Base-by-base conservation (phyloP, 129 eudicot species). In the Rutidosis leptorrhynchoides region DNA sequence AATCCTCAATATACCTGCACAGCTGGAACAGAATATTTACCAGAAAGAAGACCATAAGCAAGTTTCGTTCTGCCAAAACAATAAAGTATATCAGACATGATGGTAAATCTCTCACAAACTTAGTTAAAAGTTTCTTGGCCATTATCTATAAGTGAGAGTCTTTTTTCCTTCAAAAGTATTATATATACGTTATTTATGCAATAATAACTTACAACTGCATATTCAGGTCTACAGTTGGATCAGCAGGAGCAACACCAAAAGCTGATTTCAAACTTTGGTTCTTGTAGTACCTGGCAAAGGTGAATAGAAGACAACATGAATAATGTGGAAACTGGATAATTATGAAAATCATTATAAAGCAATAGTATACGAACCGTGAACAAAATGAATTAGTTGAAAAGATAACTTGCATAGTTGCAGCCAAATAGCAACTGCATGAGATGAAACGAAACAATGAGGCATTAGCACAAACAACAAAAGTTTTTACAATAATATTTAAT, bases 191-290 rank as follows among this genome's bases (percentile, higher is more conserved):
- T 29, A 59, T 21, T 59, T 29, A 33, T 51, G 24, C 8, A 37
- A 29, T 2, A 65, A 21, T 11, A 30, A 58, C 98, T 88, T 82
- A 93, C 98, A 93, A 79, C 64, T 93, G 98, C 80, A 75, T 84
- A 73, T 93, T 93, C 57, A 93, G 84, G 85, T 93, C 98, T 23
- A 86, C 95, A 6, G 96, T 89, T 69, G 98, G 98, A 86, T 93
- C 98, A 48, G 96, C 92, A 23, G 92, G 96, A 69, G 98, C 98
- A 35, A 40, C 62, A 70, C 70, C 77, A 80, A 93, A 93, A 24
- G 96, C 98, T 30, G 6, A 42, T 58, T 88, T 89, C 86, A 93
- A 73, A 77, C 52, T 76, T 60, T 82, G 95, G 61, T 83, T 67
- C 60, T 26, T 61, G 79, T 78, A 89, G 74, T 93, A 93, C 76